Percentiles rank a stretch among this genome's conserved stretches.
phyloP scores from a whole-genome alignment of 2,329 filamentous ascomycete genomes.

The Thermomyces lanuginosus region DNA sequence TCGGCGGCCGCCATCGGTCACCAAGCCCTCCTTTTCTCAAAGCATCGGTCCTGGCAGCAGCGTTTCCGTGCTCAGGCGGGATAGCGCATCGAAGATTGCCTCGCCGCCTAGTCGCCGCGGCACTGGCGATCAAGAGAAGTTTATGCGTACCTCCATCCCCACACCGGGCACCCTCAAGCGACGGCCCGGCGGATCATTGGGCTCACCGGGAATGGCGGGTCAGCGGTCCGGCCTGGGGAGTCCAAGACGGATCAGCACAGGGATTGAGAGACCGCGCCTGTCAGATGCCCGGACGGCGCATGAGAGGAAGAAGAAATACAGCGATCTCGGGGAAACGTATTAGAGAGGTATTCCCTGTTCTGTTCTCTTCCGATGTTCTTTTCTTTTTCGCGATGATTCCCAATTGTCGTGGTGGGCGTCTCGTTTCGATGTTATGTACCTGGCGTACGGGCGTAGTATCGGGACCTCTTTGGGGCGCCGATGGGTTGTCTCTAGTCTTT shows the following conservation, averaged over 20 bases:
- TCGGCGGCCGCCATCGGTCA: slow-evolving; percentile 53
- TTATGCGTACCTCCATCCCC: slow-evolving; percentile 32
- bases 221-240: slow-evolving; percentile 24
- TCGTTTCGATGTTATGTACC: slow-evolving; percentile 1
- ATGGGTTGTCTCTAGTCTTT: slow-evolving; percentile 1
- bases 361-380: slow-evolving; percentile 1
- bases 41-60: slow-evolving; percentile 43
- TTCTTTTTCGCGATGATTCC: slow-evolving; percentile 6
- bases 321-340: slow-evolving; percentile 42
- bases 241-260: slow-evolving; percentile 24
- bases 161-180: slow-evolving; percentile 33
- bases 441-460: neutral
- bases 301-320: slow-evolving; percentile 33
- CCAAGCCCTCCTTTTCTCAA: slow-evolving; percentile 43
- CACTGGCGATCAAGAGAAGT: slow-evolving; percentile 26
- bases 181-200: slow-evolving; percentile 32
- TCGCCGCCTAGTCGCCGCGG: slow-evolving; percentile 18
- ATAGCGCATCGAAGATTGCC: slow-evolving; percentile 13
- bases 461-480: neutral
- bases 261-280: slow-evolving; percentile 17
- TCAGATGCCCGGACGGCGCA: slow-evolving; percentile 33
- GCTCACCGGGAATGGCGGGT: too few relatives aligned
- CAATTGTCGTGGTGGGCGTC: slow-evolving; percentile 4
- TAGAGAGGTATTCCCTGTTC: slow-evolving; percentile 15
- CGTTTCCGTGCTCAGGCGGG: slow-evolving; percentile 40